phyloP scores from a whole-genome alignment of 139 green algal species.

The Haematococcus lacustris region DNA sequence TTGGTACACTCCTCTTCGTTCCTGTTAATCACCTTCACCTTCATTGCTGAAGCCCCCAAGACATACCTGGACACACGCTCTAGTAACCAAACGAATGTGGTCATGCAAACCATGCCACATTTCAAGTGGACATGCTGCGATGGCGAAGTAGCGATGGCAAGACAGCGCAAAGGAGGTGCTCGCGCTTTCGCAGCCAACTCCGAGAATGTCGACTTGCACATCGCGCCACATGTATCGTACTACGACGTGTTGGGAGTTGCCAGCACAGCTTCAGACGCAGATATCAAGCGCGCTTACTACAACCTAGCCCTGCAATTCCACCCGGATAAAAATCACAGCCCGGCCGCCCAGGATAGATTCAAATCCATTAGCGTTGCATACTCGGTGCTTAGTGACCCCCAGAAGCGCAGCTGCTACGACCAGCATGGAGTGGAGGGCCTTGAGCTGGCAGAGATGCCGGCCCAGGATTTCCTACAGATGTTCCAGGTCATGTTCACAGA shows the following conservation, averaged over 20 bases:
- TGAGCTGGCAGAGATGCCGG: slow-evolving; percentile 24
- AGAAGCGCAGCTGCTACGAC: slow-evolving; percentile 24
- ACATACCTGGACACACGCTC: too few species aligned
- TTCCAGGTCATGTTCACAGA: slow-evolving; percentile 32
- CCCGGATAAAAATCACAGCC: slow-evolving; percentile 44
- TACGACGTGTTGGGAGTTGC: background rate
- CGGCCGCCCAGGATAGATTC: slow-evolving; percentile 30
- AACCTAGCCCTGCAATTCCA: slow-evolving; percentile 36
- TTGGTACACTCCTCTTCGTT: slow-evolving; percentile 73
- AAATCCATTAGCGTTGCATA: slow-evolving; percentile 35
- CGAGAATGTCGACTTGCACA: too few species aligned
- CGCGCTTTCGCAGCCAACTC: too few species aligned
- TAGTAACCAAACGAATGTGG: too few species aligned
- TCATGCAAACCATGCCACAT: too few species aligned
- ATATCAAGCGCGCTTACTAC: slow-evolving; percentile 22
- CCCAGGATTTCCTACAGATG: slow-evolving; percentile 22
- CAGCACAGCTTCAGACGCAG: background rate
- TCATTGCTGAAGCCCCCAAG: too few species aligned
- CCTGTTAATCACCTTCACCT: slow-evolving; percentile 86
- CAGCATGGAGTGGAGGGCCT: slow-evolving; percentile 15
- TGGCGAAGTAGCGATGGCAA: too few species aligned
- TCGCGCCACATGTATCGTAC: too few species aligned
- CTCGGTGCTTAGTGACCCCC: slow-evolving; percentile 14
- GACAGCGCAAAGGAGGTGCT: too few species aligned
- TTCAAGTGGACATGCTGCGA: too few species aligned